Evolutionary conservation across 2,329 filamentous ascomycete genomes (phyloP).

Genomic region (Botryotinia globosa): DNA sequence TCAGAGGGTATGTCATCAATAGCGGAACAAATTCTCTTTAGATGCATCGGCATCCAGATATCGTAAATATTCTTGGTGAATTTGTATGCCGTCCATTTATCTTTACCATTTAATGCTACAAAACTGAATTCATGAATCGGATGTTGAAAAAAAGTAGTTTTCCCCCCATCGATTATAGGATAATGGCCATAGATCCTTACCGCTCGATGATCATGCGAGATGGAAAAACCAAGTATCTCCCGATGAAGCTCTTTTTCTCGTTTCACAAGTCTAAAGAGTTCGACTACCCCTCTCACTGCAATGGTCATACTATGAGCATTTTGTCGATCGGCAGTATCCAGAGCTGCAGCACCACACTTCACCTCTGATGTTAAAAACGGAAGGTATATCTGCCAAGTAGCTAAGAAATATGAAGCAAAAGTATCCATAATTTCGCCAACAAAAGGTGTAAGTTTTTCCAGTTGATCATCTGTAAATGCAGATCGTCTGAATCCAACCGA

Average conservation of each 20-base stretch:
- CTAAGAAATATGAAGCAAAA: too few species aligned
- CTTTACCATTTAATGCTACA: slow-evolving; percentile 29
- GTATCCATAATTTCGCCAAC: slow-evolving; percentile 41
- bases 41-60: slow-evolving; percentile 35
- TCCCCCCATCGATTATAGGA: slow-evolving; percentile 26
- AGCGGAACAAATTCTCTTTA: slow-evolving; percentile 34
- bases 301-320: slow-evolving; percentile 44
- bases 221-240: slow-evolving; percentile 45
- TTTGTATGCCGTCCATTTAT: slow-evolving; percentile 33
- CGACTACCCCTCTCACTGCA: slow-evolving; percentile 38
- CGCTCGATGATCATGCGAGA: slow-evolving; percentile 23
- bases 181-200: slow-evolving; percentile 40
- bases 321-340: slow-evolving; percentile 41
- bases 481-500: slow-evolving; percentile 42
- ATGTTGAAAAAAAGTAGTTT: slow-evolving; percentile 35
- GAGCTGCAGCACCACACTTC: slow-evolving; percentile 43
- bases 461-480: slow-evolving; percentile 44
- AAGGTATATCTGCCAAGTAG: slow-evolving; percentile 44
- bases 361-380: slow-evolving; percentile 50
- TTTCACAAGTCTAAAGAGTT: slow-evolving; percentile 31
- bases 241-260: slow-evolving; percentile 30
- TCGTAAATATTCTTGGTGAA: slow-evolving; percentile 38
- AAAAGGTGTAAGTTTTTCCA: slow-evolving; percentile 42
- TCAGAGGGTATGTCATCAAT: not conserved
- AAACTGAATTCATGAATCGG: slow-evolving; percentile 34